Percentiles rank a stretch among this genome's conserved stretches.
These are phyloP conservation scores for Hypoxylon sp. DNA, from an alignment of 2,329 filamentous ascomycete species.

Conservation along the genomic window DNA sequence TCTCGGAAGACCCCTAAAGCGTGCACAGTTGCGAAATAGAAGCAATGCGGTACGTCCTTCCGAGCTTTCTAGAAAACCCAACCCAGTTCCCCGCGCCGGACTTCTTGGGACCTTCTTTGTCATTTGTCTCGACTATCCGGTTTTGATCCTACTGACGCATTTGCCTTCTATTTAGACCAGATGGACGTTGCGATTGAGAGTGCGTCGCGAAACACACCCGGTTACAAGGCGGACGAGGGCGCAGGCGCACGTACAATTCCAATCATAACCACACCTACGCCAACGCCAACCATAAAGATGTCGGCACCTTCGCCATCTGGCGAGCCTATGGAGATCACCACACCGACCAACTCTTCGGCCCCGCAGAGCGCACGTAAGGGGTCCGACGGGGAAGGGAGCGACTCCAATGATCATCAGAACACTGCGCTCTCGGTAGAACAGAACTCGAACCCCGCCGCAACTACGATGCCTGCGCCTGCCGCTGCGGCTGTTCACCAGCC, in stretches of 20 bases:
- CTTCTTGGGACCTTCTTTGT: constrained; percentile 41
- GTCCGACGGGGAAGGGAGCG: constrained; percentile 58
- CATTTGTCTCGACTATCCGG: constrained; percentile 35
- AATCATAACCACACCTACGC: constrained; percentile 56
- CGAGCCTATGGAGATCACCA: constrained; percentile 73
- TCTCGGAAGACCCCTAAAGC: constrained; percentile 29
- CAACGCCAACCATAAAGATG: constrained; percentile 68
- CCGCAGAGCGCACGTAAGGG: constrained; percentile 60
- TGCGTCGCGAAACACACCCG: constrained; percentile 59
- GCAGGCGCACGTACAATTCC: constrained; percentile 68
- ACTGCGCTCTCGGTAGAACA: constrained; percentile 57
- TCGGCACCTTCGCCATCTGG: constrained; percentile 67
- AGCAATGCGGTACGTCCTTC: constrained; percentile 45
- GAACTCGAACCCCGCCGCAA: constrained; percentile 49
- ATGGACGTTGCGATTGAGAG: constrained; percentile 68
- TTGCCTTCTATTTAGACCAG: constrained; percentile 55
- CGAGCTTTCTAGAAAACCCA: constrained; percentile 41
- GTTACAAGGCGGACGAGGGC: constrained; percentile 58
- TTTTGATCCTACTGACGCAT: constrained; percentile 39
- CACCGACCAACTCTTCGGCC: constrained; percentile 62
- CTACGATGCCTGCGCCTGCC: constrained; percentile 64
- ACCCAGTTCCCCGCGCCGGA: constrained; percentile 22
- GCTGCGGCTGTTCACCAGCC: constrained; percentile 86
- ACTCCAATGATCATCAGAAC: constrained; percentile 55
- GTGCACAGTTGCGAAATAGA: constrained; percentile 38